Evolutionary conservation across 2,329 filamentous ascomycete genomes (phyloP).

Genomic region (Fusarium fujikuroi): DNA sequence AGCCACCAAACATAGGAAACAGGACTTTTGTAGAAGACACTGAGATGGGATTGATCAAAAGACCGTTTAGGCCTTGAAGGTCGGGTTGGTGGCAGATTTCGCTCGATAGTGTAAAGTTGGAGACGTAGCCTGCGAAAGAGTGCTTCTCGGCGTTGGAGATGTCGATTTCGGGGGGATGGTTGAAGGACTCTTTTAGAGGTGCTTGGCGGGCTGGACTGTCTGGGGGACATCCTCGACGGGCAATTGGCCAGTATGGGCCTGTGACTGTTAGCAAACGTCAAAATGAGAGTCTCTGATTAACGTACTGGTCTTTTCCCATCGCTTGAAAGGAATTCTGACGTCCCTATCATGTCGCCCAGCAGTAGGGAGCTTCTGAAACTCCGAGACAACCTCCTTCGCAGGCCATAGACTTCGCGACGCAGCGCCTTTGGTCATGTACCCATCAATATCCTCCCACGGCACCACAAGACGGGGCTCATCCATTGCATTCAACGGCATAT

Average conservation of each 20-base stretch:
- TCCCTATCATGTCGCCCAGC: conserved; percentile 51
- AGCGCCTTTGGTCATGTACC: conserved; percentile 63
- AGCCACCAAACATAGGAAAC: conserved; percentile 75
- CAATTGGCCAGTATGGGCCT: conserved; percentile 68
- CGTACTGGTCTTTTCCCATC: conserved; percentile 64
- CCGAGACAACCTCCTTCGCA: conserved; percentile 56
- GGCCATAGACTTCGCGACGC: conserved; percentile 57
- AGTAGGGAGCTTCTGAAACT: conserved; percentile 56
- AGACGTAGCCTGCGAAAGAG: conserved; percentile 66
- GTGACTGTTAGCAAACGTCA: conserved; percentile 13
- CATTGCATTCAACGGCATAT: conserved; percentile 73
- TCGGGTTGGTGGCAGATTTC: conserved; percentile 75
- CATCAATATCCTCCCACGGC: conserved; percentile 70
- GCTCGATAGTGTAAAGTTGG: conserved; percentile 69
- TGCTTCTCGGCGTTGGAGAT: conserved; percentile 60
- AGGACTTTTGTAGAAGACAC: conserved; percentile 66
- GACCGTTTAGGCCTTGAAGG: conserved; percentile 70
- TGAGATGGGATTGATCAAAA: conserved; percentile 70
- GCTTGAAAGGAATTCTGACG: conserved; percentile 52
- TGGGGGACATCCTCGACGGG: conserved; percentile 69
- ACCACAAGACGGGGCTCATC: conserved; percentile 74
- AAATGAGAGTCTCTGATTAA: not conserved
- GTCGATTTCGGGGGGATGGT: conserved; percentile 57
- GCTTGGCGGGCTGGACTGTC: conserved; percentile 68
- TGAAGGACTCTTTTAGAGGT: conserved; percentile 56